These are phyloP conservation scores for Neonectria neomacrospora DNA, from an alignment of 2,329 filamentous ascomycete genomes.

Conservation along the genomic window DNA sequence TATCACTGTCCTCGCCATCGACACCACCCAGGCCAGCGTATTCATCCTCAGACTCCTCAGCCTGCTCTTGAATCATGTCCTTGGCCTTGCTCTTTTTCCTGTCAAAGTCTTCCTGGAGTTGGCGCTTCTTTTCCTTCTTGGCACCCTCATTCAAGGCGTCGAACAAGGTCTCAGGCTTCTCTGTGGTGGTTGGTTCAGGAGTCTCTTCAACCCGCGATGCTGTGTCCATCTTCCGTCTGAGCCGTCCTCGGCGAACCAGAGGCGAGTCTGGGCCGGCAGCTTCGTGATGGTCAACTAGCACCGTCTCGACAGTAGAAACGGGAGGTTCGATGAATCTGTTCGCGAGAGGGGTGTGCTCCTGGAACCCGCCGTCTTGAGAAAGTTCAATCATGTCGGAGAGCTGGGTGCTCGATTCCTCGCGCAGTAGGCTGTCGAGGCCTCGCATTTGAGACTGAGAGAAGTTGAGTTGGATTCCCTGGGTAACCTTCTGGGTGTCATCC, in stretches of 20 bases:
- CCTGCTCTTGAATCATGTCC: conserved; percentile 90
- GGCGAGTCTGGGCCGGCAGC: conserved; percentile 70
- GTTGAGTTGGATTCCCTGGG: conserved; percentile 63
- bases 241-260: conserved; percentile 68
- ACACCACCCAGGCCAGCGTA: conserved; percentile 93
- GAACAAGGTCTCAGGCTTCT: conserved; percentile 65
- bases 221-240: conserved; percentile 57
- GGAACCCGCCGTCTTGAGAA: conserved; percentile 84
- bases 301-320: conserved; percentile 76
- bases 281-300: conserved; percentile 57
- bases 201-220: conserved; percentile 35
- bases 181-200: conserved; percentile 30
- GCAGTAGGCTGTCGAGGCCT: conserved; percentile 66
- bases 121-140: conserved; percentile 64
- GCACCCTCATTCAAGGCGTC: conserved; percentile 75
- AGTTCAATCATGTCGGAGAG: conserved; percentile 76
- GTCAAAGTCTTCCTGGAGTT: conserved; percentile 70
- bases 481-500: conserved; percentile 49
- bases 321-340: conserved; percentile 73
- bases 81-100: conserved; percentile 89
- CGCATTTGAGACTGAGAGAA: conserved; percentile 71
- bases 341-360: conserved; percentile 76
- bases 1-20: conserved; percentile 87
- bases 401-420: conserved; percentile 65
- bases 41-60: conserved; percentile 97